Base-by-base conservation (phyloP, 768 basidiomycete species). In the Pisolithus albus region DNA sequence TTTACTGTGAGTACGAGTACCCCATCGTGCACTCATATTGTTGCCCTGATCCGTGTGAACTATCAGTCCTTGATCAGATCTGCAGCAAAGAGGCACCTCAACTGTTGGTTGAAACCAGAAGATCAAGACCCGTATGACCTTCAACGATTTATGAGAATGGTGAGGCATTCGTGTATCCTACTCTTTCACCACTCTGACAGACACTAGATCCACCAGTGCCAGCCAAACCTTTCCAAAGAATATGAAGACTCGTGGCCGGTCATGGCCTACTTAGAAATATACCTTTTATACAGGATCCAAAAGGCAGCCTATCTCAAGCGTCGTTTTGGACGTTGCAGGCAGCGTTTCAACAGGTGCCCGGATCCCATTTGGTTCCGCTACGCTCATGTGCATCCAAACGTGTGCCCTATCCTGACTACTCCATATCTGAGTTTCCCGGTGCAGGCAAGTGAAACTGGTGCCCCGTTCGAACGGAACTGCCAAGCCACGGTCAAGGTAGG, bases 191-290 rank as follows among this genome's bases (percentile, higher is more conserved):
- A 21, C 16, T 4, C 28, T 30, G 11, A 46, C 26, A 9, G 9
- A 8, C 13, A 19, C 4, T 21, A 52, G 51, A 30, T 52, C 16
- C 15, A 52, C 37, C 5, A 11, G 4, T 46, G 9, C 7, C 28
- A 63, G 5, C 53, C 52, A 9, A 54, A 23, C 5, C 24, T 63
- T 26, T 24, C 51, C 10, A 48, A 37, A 49, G 54, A 41, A 47
- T 63, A 61, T 16, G 51, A 57, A 0, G 49, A 58, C 24, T 44
- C 45, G 0, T 62, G 61, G 59, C 51, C 53, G 2, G 54, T 58
- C 5, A 9, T 59, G 23, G 55, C 51, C 6, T 32, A 47, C 19
- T 6, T 47, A 7, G 46, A 47, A 47, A 47, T 47, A 19, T 47
- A 36, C 61, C 61, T 53, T 36, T 52, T 5, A 54, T 54, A 10